Evolutionary conservation across 768 basidiomycete genomes (phyloP).

Genomic region (Kwoniella sp.): DNA sequence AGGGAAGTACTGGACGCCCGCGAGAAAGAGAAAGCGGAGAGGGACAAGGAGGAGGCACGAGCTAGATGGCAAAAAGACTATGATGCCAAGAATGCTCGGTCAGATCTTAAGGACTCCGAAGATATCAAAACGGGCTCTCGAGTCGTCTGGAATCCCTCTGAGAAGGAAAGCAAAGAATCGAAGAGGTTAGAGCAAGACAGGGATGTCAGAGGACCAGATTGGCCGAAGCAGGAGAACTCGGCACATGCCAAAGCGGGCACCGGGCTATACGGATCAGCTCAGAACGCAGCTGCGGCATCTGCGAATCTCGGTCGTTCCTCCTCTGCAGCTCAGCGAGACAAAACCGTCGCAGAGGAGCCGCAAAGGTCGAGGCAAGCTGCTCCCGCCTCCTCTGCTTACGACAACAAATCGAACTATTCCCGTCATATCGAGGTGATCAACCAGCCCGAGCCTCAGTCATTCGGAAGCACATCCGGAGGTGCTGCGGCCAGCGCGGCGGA

Average conservation of each 20-base stretch:
- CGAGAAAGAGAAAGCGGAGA: background rate
- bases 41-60: conserved; percentile 12
- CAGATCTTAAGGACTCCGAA: background rate
- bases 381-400: background rate
- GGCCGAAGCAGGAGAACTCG: conserved; percentile 6
- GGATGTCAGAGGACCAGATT: conserved; percentile 17
- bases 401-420: conserved; percentile 11
- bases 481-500: background rate
- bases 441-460: conserved; percentile 20
- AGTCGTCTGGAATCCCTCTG: background rate
- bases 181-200: background rate
- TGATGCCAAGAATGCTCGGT: background rate
- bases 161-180: background rate
- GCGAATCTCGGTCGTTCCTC: background rate
- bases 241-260: too few relatives aligned
- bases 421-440: conserved; percentile 42
- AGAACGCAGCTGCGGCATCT: conserved; percentile 6
- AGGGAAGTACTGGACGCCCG: background rate
- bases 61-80: background rate
- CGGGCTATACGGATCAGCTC: too few relatives aligned
- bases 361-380: background rate
- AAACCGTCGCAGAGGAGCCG: background rate
- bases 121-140: background rate
- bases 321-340: conserved; percentile 9
- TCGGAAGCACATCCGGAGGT: background rate